Evolutionary conservation across 2,329 filamentous ascomycete species (phyloP).

Genomic region (Neofusicoccum cordaticola): DNA sequence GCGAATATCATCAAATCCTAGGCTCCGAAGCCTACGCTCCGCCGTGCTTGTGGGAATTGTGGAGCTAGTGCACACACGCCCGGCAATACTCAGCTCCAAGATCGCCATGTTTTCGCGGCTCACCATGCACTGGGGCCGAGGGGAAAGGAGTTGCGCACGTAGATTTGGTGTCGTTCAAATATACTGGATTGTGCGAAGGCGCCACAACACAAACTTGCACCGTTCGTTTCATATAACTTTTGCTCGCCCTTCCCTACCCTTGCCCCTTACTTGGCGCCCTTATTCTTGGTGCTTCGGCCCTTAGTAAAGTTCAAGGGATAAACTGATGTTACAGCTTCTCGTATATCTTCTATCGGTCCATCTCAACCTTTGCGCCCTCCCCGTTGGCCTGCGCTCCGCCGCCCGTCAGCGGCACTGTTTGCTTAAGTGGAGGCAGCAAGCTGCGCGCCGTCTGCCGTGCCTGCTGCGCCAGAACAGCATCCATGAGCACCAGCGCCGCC

Average conservation of each 20-base stretch:
- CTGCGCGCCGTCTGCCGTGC: constrained; percentile 46
- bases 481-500: constrained; percentile 83
- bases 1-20: too few relatives aligned
- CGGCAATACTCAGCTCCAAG: too few relatives aligned
- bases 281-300: neutral
- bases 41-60: too few relatives aligned
- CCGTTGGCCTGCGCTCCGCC: constrained; percentile 14
- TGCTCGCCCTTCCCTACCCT: neutral
- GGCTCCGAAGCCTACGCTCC: too few relatives aligned
- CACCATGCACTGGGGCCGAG: too few relatives aligned
- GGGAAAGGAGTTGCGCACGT: too few relatives aligned
- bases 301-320: too few relatives aligned
- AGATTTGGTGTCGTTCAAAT: too few relatives aligned
- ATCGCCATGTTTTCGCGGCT: too few relatives aligned
- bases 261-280: neutral
- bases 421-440: constrained; percentile 37
- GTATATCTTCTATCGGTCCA: neutral
- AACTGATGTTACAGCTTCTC: too few relatives aligned
- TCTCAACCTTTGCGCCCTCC: constrained; percentile 9
- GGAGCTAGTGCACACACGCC: too few relatives aligned
- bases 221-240: neutral
- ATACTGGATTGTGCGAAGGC: neutral
- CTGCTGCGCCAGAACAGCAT: constrained; percentile 81
- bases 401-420: constrained; percentile 33
- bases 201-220: neutral